Conservation (phyloP, 2,329 filamentous ascomycete species). For the Colletotrichum caudatum region DNA sequence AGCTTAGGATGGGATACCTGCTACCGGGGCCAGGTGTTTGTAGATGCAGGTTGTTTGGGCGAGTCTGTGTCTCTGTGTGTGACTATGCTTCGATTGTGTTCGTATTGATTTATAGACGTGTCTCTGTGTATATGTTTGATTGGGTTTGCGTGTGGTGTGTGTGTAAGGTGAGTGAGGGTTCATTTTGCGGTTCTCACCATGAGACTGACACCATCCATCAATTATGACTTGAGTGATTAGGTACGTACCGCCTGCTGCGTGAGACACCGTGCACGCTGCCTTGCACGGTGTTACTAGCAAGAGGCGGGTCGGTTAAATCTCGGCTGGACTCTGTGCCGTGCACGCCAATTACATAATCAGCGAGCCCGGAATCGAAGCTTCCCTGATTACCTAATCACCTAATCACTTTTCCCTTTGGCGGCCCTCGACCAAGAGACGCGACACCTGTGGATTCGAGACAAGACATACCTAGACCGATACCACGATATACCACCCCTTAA, state of each 20-base stretch:
- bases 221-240: too few relatives aligned
- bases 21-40: not conserved
- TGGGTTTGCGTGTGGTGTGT: not conserved
- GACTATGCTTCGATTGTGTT: not conserved
- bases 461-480: too few relatives aligned
- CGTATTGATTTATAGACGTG: not conserved
- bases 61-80: not conserved
- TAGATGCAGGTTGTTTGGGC: not conserved
- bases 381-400: not conserved
- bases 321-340: not conserved
- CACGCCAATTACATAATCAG: conserved; percentile 11
- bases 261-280: not conserved
- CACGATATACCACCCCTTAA: accelerated
- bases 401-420: too few relatives aligned
- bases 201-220: conserved; percentile 7
- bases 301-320: not conserved
- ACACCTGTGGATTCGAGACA: too few relatives aligned
- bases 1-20: not conserved
- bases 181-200: not conserved
- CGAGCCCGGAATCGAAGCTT: conserved; percentile 28
- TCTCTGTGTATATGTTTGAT: not conserved
- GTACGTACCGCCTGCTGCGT: not conserved
- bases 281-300: too few relatives aligned
- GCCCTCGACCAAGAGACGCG: not conserved
- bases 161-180: not conserved